Evolutionary conservation across 306 rosid species (phyloP).

Genomic region (Alnus glutinosa): DNA sequence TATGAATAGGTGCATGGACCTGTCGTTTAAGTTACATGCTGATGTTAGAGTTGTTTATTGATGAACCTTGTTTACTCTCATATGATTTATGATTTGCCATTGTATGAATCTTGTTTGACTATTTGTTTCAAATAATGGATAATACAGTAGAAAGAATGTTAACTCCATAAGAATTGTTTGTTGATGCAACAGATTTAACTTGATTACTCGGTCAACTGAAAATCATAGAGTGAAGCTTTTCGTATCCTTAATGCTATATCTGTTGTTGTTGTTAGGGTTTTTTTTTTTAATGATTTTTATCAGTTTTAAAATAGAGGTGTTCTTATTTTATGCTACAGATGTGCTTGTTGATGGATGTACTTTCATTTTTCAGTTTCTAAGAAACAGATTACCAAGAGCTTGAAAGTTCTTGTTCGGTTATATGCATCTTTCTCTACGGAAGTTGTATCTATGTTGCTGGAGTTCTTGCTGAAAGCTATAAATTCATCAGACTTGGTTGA

Average conservation of each 20-base stretch:
- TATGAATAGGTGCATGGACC: background rate
- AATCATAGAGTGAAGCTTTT: background rate
- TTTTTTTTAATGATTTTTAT: background rate
- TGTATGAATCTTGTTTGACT: background rate
- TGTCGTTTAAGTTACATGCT: background rate
- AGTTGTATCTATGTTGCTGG: constrained; percentile 68
- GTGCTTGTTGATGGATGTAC: constrained; percentile 21
- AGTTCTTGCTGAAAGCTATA: constrained; percentile 54
- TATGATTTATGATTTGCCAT: no score
- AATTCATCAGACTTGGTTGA: constrained; percentile 43
- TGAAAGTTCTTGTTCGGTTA: constrained; percentile 61
- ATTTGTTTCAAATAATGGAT: no score
- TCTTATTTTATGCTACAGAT: background rate
- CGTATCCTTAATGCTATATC: background rate
- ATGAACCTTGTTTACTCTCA: no score
- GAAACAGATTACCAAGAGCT: constrained; percentile 48
- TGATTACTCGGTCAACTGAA: background rate
- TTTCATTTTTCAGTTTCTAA: constrained; percentile 61
- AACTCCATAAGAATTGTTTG: no score
- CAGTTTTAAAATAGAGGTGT: background rate
- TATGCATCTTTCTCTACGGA: constrained; percentile 79
- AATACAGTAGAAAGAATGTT: no score
- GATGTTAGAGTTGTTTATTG: background rate
- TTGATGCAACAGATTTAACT: no score
- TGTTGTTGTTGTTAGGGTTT: no score